Evolutionary conservation across 2,329 filamentous ascomycete genomes (phyloP).

Genomic region (Hypoxylon sp.): DNA sequence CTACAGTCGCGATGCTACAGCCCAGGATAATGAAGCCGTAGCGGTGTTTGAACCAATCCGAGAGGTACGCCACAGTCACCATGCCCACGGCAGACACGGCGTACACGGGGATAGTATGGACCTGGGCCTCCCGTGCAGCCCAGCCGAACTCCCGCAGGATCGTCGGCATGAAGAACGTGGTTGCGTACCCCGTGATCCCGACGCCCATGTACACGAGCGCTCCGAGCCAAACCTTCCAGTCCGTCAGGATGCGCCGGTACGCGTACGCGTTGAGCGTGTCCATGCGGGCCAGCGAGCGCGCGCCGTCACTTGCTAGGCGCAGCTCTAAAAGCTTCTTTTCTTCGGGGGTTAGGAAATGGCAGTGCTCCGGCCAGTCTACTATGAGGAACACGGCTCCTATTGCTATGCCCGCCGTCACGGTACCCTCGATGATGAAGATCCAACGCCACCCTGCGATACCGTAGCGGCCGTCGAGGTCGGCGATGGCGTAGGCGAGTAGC

Average conservation of each 20-base stretch:
- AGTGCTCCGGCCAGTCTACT: constrained; percentile 65
- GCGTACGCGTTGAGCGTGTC: constrained; percentile 53
- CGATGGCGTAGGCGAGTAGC: constrained; percentile 65
- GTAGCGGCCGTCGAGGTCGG: constrained; percentile 60
- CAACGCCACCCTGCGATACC: constrained; percentile 65
- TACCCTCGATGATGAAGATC: constrained; percentile 61
- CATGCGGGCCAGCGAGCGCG: constrained; percentile 48
- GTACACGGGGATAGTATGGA: constrained; percentile 58
- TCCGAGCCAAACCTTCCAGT: constrained; percentile 61
- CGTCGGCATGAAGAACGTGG: constrained; percentile 59
- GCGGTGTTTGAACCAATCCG: constrained; percentile 56
- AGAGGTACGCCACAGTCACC: constrained; percentile 53
- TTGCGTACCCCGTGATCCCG: constrained; percentile 54
- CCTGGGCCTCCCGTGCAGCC: constrained; percentile 55
- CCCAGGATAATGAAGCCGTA: constrained; percentile 55
- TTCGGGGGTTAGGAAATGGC: constrained; percentile 60
- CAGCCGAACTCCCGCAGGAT: constrained; percentile 60
- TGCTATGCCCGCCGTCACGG: constrained; percentile 55
- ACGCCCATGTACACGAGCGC: constrained; percentile 54
- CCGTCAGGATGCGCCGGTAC: constrained; percentile 52
- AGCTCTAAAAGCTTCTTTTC: constrained; percentile 57
- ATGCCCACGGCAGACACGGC: constrained; percentile 54
- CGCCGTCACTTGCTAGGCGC: constrained; percentile 54
- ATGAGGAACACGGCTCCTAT: constrained; percentile 60
- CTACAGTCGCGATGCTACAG: constrained; percentile 51